Base-by-base conservation (phyloP, 2,329 filamentous ascomycete species). In the Leptosphaerulina australis region DNA sequence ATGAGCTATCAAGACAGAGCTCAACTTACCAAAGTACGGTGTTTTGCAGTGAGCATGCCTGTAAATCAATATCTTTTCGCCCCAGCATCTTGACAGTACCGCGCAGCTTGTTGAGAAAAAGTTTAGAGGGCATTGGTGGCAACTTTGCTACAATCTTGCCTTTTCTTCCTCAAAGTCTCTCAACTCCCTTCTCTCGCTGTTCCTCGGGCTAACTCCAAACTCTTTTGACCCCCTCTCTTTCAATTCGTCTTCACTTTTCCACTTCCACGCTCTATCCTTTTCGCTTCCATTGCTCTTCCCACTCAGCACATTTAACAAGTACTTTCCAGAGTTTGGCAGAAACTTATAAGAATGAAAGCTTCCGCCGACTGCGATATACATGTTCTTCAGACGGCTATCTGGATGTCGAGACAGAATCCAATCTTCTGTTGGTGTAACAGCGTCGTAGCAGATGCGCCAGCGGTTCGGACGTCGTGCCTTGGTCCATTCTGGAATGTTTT, bases 261-360 rank as follows among this genome's bases (percentile, higher is more conserved):
- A 72, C n/a, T 40, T 53, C 70, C 70, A 73, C 3, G 62, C 58
- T 10, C 35, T 15, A 30, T 75, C 72, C 41, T 68, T 74, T 35
- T 73, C 69, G 5, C 60, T 60, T 1, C 71, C 72, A 26, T 74
- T 75, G 20, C 66, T 67, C 39, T 63, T 53, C 1, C 63, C 71
- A 4, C 63, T 56, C 10, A 76, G 35, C 0, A 74, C 62, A 25
- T 82, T 76, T 22, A 76, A 72, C 48, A 84, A 74, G 66, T 87
- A 87, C 50, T 81, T 79, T 3, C 84, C 84, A 55, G 85, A 81
- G 18, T 80, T 81, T 0, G 84, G 84, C 20, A 87, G 72, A 62
- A 88, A 86, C 66, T 87, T 87, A 79, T 81, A 86, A 22, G 81
- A 80, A 63, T 87, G 84, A 55, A 86, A 68, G 10, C 83, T 86